Base-by-base conservation (phyloP, 2,329 filamentous ascomycete genomes). In the Epichloe aotearoae region DNA sequence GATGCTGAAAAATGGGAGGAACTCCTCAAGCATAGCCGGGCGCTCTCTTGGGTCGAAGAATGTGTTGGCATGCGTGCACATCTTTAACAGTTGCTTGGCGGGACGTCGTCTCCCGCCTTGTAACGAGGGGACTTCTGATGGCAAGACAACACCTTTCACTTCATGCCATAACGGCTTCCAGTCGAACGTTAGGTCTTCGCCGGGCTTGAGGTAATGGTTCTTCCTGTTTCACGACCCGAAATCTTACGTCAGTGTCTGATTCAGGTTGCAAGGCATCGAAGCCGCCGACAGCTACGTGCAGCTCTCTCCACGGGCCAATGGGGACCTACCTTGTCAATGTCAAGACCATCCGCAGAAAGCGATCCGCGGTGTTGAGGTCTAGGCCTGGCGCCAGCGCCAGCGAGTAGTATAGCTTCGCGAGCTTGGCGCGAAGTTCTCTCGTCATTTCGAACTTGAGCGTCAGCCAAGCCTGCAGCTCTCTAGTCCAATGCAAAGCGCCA, bases 401-500 rank as follows among this genome's bases (percentile, higher is more conserved):
- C 69, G 95, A 89, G 69, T 95, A 98, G 71, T 96, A 98, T 38
- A 98, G 76, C 69, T 84, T 86, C 33, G 93, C 86, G 33, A 98
- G 79, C 66, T 81, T 88, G 46, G 89, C 82, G 52, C 94, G 79
- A 58, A 90, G 82, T 64, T 85, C 83, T 60, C 87, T 82, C 46
- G 88, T 88, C 64, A 95, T 88, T 70, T 98, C 91, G 64, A 98
- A 98, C 74, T 98, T 98, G 68, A 98, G 81, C 50, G 85, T 86
- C 57, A 98, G 76, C 93, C 94, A 98, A 68, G 86, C 88, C 63
- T 90, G 82, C 46, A 98, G 83, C 77, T 98, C 93, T 58, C 91
- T 83, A 15, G 93, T 96, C 93, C 93, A 98, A 69, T 98, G 91
- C 54, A 95, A 76, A 30, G 91, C 93, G 36, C 93, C 93, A 0